Evolutionary conservation across 1,284 basidiomycete species (phyloP).

Genomic region (Fomes fomentarius): DNA sequence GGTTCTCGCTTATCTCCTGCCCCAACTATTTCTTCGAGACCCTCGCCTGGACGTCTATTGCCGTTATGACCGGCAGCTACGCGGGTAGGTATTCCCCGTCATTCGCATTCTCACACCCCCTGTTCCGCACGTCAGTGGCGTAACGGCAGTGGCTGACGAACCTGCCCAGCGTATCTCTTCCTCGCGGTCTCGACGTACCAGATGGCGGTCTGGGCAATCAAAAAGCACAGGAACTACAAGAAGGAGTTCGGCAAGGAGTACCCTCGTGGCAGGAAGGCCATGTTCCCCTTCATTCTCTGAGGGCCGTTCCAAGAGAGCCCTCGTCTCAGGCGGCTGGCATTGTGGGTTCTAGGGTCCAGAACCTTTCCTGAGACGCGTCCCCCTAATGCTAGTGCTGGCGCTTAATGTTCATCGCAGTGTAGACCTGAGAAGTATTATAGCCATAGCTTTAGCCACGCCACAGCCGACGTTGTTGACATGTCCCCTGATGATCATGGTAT

Average conservation of each 20-base stretch:
- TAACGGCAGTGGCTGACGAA: background rate
- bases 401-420: too few relatives aligned
- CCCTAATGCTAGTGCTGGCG: too few relatives aligned
- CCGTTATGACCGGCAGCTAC: conserved; percentile 79
- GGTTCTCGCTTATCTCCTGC: conserved; percentile 85
- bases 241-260: conserved; percentile 92
- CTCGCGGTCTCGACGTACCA: conserved; percentile 66
- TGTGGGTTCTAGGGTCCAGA: too few relatives aligned
- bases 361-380: too few relatives aligned
- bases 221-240: conserved; percentile 92
- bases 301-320: too few relatives aligned
- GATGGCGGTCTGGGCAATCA: conserved; percentile 90
- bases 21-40: conserved; percentile 97
- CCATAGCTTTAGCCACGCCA: too few relatives aligned
- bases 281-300: conserved; percentile 77
- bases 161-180: conserved; percentile 79
- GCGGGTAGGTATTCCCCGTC: conserved; percentile 56
- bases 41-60: conserved; percentile 77
- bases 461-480: too few relatives aligned
- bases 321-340: too few relatives aligned
- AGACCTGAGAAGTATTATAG: too few relatives aligned
- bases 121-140: background rate
- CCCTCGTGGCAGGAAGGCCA: conserved; percentile 74
- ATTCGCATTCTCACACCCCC: background rate
- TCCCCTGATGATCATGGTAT: conserved; percentile 54